phyloP scores from a whole-genome alignment of 306 rosid species.

The Cicer cuneatum region DNA sequence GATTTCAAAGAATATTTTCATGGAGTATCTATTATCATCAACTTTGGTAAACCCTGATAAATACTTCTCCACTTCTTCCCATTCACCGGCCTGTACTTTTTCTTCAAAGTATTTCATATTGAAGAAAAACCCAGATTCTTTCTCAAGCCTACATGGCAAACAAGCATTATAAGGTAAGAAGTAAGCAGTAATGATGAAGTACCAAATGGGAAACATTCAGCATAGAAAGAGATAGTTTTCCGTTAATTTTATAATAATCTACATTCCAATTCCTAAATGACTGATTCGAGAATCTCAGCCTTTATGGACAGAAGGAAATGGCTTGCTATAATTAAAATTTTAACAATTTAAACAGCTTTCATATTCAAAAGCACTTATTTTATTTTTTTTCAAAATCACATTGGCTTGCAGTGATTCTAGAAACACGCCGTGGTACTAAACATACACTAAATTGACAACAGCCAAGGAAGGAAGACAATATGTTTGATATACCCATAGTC shows the following conservation, averaged over 20 bases:
- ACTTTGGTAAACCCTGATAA: constrained; percentile 83
- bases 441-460: constrained; percentile 7
- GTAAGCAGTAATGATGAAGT: neutral
- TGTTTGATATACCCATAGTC: neutral
- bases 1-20: constrained; percentile 89
- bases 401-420: too few species aligned
- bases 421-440: too few species aligned
- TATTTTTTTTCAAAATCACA: too few species aligned
- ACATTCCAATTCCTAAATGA: constrained; percentile 23
- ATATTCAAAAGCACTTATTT: neutral
- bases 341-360: neutral
- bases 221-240: neutral
- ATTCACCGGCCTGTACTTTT: constrained; percentile 83
- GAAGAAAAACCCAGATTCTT: constrained; percentile 91
- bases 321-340: constrained; percentile 3
- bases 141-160: constrained; percentile 67
- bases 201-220: constrained; percentile 2
- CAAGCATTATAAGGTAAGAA: constrained; percentile 19
- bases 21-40: constrained; percentile 88
- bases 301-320: neutral
- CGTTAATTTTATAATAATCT: constrained; percentile 16
- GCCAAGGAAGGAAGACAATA: constrained; percentile 1
- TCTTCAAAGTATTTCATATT: constrained; percentile 92
- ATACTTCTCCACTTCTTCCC: constrained; percentile 95
- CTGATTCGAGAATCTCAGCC: neutral